Percentiles rank a stretch among this genome's conserved stretches.
Conservation (phyloP, 768 basidiomycete species). For the Hericium rajendrae region DNA sequence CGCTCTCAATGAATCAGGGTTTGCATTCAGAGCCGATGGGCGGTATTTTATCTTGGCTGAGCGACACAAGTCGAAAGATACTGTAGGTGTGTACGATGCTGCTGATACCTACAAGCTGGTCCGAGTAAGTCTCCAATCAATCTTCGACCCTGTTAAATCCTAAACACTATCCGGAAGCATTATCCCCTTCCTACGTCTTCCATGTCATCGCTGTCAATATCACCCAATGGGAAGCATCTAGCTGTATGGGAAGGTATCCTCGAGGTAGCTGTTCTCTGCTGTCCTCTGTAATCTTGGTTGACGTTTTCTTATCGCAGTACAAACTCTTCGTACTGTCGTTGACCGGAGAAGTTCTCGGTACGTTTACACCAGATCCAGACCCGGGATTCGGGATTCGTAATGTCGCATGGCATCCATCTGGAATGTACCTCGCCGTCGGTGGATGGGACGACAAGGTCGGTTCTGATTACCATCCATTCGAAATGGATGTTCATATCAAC, state of each 20-base stretch:
- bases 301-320: conserved; percentile 38
- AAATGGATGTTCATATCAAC: not conserved
- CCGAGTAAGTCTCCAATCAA: conserved; percentile 37
- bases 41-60: conserved; percentile 83
- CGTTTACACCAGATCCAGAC: conserved; percentile 65
- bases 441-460: conserved; percentile 85
- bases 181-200: conserved; percentile 72
- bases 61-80: conserved; percentile 84
- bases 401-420: conserved; percentile 81
- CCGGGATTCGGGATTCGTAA: conserved; percentile 76
- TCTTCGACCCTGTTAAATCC: not conserved
- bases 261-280: conserved; percentile 41
- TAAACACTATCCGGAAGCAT: conserved; percentile 42
- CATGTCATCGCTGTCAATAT: conserved; percentile 60
- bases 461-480: not conserved
- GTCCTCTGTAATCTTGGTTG: not conserved
- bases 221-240: conserved; percentile 65
- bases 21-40: conserved; percentile 70
- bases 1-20: conserved; percentile 36
- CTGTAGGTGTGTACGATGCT: conserved; percentile 76
- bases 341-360: conserved; percentile 50
- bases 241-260: conserved; percentile 80
- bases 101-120: conserved; percentile 60
- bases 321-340: conserved; percentile 65
- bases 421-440: conserved; percentile 69